These are phyloP conservation scores for Aureobasidium sp. DNA, from an alignment of 2,329 filamentous ascomycete genomes.

Conservation along the genomic window DNA sequence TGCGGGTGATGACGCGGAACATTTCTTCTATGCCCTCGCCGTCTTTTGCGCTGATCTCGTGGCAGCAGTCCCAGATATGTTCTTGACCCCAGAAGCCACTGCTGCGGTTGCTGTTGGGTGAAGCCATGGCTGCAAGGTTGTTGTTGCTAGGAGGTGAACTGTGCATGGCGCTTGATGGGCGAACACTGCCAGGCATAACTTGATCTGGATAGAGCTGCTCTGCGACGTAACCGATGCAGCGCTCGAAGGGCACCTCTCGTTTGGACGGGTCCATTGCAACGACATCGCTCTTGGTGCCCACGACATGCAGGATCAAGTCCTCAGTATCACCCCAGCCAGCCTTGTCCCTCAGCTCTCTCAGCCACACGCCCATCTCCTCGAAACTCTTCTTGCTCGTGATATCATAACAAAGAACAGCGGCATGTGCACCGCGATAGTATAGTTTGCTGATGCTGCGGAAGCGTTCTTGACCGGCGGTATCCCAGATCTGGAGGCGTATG, in stretches of 20 bases:
- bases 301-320: conserved; percentile 91
- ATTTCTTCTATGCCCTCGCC: conserved; percentile 98
- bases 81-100: conserved; percentile 93
- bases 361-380: conserved; percentile 92
- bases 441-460: conserved; percentile 95
- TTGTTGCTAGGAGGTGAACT: conserved; percentile 19
- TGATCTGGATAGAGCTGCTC: conserved; percentile 85
- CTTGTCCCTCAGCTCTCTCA: conserved; percentile 85
- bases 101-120: conserved; percentile 58
- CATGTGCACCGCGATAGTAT: conserved; percentile 96
- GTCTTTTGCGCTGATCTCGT: conserved; percentile 95
- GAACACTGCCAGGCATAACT: conserved; percentile 56
- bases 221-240: conserved; percentile 95
- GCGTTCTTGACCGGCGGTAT: conserved; percentile 95
- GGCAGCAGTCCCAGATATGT: conserved; percentile 96
- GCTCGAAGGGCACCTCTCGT: conserved; percentile 92
- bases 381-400: conserved; percentile 91
- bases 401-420: conserved; percentile 94
- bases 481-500: conserved; percentile 96
- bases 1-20: conserved; percentile 89
- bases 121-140: conserved; percentile 49
- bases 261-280: conserved; percentile 83
- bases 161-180: conserved; percentile 21
- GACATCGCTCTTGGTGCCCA: conserved; percentile 94
- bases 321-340: conserved; percentile 56